Percentiles rank a stretch among this genome's conserved stretches.
Conservation (phyloP, 1,284 basidiomycete species). For the Tilletia indica region DNA sequence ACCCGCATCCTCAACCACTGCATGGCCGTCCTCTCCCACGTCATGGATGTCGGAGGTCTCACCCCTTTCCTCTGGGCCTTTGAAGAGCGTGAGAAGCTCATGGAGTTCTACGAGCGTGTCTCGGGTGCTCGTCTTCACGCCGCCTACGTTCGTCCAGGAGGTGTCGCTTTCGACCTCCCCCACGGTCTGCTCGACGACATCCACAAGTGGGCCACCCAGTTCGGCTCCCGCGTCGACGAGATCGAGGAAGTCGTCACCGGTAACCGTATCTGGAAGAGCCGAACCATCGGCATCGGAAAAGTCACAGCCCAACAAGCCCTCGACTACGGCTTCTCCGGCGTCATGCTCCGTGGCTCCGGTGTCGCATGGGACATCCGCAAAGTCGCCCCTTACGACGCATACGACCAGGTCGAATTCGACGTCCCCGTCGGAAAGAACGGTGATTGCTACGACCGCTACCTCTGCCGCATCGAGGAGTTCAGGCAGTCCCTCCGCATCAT, state of each 20-base stretch:
- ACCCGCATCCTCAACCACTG: constrained; percentile 94
- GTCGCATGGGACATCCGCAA: constrained; percentile 91
- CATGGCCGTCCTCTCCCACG: constrained; percentile 93
- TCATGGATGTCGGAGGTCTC: constrained; percentile 76
- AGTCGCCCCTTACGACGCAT: constrained; percentile 91
- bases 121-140: constrained; percentile 95
- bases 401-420: constrained; percentile 97
- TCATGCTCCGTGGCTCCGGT: constrained; percentile 93
- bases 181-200: constrained; percentile 96
- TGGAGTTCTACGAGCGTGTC: constrained; percentile 99
- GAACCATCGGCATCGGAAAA: constrained; percentile 84
- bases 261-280: constrained; percentile 96
- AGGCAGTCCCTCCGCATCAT: constrained; percentile 89
- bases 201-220: constrained; percentile 96
- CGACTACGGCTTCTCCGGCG: constrained; percentile 91
- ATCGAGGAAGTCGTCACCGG: constrained; percentile 97
- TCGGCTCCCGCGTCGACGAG: constrained; percentile 85
- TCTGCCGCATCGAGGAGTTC: constrained; percentile 98
- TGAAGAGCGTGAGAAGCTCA: constrained; percentile 98
- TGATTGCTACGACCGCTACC: constrained; percentile 91
- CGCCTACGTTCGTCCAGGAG: constrained; percentile 96
- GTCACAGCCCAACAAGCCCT: constrained; percentile 90
- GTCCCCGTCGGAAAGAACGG: constrained; percentile 93
- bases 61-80: constrained; percentile 99
- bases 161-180: constrained; percentile 95